phyloP scores from a whole-genome alignment of 2,329 filamentous ascomycete genomes.

The Colletotrichum incanum region DNA sequence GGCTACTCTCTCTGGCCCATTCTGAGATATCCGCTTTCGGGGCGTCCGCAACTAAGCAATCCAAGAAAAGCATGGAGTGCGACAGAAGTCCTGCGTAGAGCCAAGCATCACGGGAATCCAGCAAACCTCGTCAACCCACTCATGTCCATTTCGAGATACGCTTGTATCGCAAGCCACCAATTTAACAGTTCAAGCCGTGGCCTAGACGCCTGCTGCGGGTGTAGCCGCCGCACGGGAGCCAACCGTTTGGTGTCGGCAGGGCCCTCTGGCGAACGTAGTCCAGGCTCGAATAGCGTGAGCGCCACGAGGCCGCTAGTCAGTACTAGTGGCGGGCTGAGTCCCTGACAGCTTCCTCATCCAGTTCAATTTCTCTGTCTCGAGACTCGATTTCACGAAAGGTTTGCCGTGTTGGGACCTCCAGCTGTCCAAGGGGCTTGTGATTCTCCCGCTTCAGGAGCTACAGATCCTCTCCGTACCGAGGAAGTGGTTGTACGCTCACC shows the following conservation, averaged over 20 bases:
- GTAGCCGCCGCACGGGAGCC: not conserved
- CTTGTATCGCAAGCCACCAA: not conserved
- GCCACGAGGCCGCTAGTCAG: not conserved
- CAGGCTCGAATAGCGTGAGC: not conserved
- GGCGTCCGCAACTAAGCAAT: not conserved
- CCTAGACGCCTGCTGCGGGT: not conserved
- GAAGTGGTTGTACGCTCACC: not conserved
- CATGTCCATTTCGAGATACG: not conserved
- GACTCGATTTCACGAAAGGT: not conserved
- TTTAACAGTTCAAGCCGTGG: not conserved
- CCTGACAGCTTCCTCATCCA: not conserved
- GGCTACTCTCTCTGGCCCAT: too few species aligned
- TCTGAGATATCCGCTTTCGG: not conserved
- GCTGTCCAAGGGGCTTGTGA: not conserved
- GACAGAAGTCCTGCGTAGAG: not conserved
- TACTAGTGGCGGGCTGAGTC: not conserved
- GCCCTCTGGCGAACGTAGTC: not conserved
- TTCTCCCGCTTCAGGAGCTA: too few species aligned
- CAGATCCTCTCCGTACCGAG: not conserved
- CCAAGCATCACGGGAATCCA: not conserved
- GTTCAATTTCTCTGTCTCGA: not conserved
- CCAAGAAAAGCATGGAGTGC: not conserved
- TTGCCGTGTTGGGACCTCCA: not conserved
- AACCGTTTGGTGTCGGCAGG: not conserved
- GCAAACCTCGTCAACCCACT: not conserved